phyloP scores from a whole-genome alignment of 2,329 filamentous ascomycete genomes.

The Neopestalotiopsis rosae region DNA sequence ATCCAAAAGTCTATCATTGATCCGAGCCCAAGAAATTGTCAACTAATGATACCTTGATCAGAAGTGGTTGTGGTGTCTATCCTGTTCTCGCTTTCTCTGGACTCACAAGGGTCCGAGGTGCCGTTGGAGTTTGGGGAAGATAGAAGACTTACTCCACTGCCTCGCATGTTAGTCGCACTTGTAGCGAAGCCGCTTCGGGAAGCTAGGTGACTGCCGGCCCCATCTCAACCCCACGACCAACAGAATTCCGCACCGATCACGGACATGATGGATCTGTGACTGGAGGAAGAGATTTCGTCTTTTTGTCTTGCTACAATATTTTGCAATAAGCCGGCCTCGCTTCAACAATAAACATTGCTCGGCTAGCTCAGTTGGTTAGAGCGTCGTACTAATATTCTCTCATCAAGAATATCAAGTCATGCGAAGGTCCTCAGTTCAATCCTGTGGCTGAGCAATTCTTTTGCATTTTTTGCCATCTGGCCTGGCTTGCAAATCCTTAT shows the following conservation, averaged over 20 bases:
- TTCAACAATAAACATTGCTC: conserved; percentile 1
- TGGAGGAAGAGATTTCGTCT: background rate
- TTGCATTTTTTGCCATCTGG: background rate
- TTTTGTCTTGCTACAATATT: background rate
- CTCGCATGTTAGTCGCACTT: too few species aligned
- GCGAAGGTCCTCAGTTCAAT: conserved; percentile 18
- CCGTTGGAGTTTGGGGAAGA: too few species aligned
- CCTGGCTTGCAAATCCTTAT: background rate
- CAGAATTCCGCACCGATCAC: background rate
- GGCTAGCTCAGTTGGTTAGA: conserved; percentile 18
- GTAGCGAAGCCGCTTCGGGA: too few species aligned
- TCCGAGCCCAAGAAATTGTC: too few species aligned
- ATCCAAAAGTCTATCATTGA: too few species aligned
- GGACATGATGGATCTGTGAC: background rate
- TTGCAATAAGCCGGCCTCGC: background rate
- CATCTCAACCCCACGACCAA: too few species aligned
- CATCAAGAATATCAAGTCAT: conserved; percentile 10
- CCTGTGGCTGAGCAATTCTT: conserved; percentile 16
- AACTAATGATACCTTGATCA: too few species aligned
- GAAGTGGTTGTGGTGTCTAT: too few species aligned
- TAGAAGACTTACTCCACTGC: too few species aligned
- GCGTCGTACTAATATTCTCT: conserved; percentile 15
- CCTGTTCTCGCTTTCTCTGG: too few species aligned
- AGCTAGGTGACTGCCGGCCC: too few species aligned
- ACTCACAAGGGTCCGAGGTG: too few species aligned